These are phyloP conservation scores for Chloris gayana DNA, from an alignment of 176 grass and related monocot species.

Conservation along the genomic window DNA sequence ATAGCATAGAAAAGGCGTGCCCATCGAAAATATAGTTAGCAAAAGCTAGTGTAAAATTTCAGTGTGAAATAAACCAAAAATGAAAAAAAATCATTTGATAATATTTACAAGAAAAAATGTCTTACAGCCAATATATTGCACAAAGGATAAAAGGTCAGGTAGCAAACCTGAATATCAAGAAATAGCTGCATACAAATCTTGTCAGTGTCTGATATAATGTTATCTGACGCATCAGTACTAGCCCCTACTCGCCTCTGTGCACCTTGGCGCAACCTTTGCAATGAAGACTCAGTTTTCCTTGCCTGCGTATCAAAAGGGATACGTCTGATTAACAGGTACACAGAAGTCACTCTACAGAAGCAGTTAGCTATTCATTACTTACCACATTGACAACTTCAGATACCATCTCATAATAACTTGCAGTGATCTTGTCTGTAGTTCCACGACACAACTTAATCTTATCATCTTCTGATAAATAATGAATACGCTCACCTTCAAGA, in stretches of 20 bases:
- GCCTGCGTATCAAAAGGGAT: constrained; percentile 53
- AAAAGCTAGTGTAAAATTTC: neutral
- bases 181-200: constrained; percentile 99
- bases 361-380: constrained; percentile 43
- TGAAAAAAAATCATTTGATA: neutral
- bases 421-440: constrained; percentile 76
- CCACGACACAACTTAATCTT: constrained; percentile 59
- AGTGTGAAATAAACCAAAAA: neutral
- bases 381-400: constrained; percentile 92
- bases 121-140: neutral
- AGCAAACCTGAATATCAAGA: constrained; percentile 92
- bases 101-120: constrained; percentile 11
- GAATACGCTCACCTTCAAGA: constrained; percentile 69
- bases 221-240: constrained; percentile 81
- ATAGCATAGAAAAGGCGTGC: neutral
- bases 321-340: constrained; percentile 10
- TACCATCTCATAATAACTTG: constrained; percentile 81
- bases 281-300: constrained; percentile 89
- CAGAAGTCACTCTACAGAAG: neutral
- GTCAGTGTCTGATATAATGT: constrained; percentile 89
- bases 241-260: constrained; percentile 87
- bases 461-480: constrained; percentile 74
- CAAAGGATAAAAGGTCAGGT: neutral
- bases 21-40: neutral
- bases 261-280: constrained; percentile 92